Evolutionary conservation across 352 stramenopile species (phyloP).

Genomic region (Thalassiosira mediterranea): DNA sequence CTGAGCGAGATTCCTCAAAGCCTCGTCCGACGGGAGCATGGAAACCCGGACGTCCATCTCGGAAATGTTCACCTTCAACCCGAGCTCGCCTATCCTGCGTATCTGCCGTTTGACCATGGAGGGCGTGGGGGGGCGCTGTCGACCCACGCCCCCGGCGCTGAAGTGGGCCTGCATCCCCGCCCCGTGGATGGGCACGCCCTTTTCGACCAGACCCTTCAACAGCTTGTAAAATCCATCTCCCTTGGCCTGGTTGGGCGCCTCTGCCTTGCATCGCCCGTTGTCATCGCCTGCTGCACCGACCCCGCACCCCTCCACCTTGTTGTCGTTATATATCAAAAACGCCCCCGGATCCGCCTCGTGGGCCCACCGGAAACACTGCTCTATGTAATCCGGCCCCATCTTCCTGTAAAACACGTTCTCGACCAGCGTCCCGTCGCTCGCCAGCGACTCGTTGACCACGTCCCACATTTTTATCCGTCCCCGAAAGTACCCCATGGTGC

Average conservation of each 20-base stretch:
- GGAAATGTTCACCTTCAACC: constrained; percentile 85
- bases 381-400: constrained; percentile 83
- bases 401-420: constrained; percentile 85
- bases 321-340: constrained; percentile 84
- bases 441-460: constrained; percentile 85
- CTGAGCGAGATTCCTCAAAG: constrained; percentile 61
- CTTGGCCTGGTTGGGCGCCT: constrained; percentile 64
- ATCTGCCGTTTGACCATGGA: constrained; percentile 84
- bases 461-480: constrained; percentile 83
- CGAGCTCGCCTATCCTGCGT: constrained; percentile 78
- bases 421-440: constrained; percentile 79
- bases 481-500: constrained; percentile 82
- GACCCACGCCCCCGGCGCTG: constrained; percentile 67
- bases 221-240: constrained; percentile 78
- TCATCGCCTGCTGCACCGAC: background rate
- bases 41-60: constrained; percentile 86
- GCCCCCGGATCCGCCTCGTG: constrained; percentile 80
- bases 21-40: constrained; percentile 34
- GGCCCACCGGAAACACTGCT: constrained; percentile 84
- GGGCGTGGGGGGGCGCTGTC: constrained; percentile 74
- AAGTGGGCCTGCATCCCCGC: constrained; percentile 85
- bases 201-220: constrained; percentile 66
- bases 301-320: constrained; percentile 85
- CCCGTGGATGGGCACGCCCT: constrained; percentile 80
- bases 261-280: background rate